Conservation (phyloP, 768 basidiomycete species). For the Pleurotus djamor region DNA sequence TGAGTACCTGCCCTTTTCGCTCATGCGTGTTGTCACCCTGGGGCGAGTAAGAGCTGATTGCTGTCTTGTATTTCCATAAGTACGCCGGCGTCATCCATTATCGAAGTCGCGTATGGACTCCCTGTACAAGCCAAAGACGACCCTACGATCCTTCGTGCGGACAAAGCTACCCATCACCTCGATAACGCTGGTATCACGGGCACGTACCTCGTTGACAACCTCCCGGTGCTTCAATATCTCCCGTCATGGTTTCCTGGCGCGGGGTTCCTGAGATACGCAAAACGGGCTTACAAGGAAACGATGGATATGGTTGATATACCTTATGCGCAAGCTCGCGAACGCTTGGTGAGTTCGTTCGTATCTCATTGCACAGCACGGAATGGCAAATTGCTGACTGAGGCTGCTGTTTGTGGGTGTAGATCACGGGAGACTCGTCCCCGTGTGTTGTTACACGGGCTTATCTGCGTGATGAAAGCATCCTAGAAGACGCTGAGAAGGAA, state of each 20-base stretch:
- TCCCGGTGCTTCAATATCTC: constrained; percentile 22
- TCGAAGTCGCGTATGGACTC: constrained; percentile 42
- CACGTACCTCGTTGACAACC: constrained; percentile 29
- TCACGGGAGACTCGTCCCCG: neutral
- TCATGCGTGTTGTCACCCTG: neutral
- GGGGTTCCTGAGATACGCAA: constrained; percentile 26
- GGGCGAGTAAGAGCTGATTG: neutral
- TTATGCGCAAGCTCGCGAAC: constrained; percentile 14
- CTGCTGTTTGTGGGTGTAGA: neutral
- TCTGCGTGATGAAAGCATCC: neutral
- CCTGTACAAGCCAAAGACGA: constrained; percentile 35
- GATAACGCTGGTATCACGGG: constrained; percentile 34
- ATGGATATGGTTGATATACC: constrained; percentile 27
- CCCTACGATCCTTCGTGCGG: constrained; percentile 38
- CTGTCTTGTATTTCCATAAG: neutral
- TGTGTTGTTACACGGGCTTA: neutral
- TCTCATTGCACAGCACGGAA: neutral
- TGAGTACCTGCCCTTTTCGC: neutral
- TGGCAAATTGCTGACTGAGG: neutral
- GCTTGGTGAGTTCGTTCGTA: neutral
- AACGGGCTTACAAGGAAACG: constrained; percentile 22
- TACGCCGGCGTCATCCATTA: constrained; percentile 5
- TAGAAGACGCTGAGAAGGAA: neutral
- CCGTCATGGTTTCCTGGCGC: constrained; percentile 30
- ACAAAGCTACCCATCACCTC: constrained; percentile 31